These are phyloP conservation scores for Lactifluus volemus DNA, from an alignment of 768 basidiomycete genomes.

Conservation along the genomic window DNA sequence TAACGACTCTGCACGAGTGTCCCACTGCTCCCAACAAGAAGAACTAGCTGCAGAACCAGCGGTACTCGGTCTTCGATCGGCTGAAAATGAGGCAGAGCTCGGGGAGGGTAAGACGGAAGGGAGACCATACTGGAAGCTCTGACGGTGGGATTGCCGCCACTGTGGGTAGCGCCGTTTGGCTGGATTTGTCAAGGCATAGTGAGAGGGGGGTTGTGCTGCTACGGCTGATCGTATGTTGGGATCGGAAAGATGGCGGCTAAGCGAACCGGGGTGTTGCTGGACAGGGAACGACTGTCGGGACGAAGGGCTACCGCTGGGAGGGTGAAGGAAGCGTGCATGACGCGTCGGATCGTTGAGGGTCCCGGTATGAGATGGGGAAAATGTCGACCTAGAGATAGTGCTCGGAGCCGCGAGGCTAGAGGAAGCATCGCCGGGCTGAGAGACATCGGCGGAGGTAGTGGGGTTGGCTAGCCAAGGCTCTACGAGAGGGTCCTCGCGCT, in stretches of 20 bases:
- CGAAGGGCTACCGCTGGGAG: constrained; percentile 2
- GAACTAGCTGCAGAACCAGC: constrained; percentile 17
- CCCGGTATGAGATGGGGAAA: neutral
- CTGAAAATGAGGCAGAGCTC: constrained; percentile 5
- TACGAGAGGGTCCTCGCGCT: constrained; percentile 11
- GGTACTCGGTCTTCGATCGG: constrained; percentile 12
- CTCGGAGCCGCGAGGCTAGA: neutral
- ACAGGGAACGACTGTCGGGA: neutral
- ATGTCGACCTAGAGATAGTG: neutral
- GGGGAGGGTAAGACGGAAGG: constrained; percentile 5
- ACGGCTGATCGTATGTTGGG: constrained; percentile 13
- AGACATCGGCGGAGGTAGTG: constrained; percentile 5
- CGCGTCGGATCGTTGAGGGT: constrained; percentile 4
- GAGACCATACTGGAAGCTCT: constrained; percentile 7
- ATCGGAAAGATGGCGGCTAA: constrained; percentile 10
- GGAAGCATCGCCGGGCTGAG: constrained; percentile 1
- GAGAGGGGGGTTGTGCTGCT: neutral
- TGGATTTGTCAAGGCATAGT: neutral
- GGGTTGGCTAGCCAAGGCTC: constrained; percentile 6
- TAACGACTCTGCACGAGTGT: constrained; percentile 1
- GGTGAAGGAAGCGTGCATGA: constrained; percentile 11
- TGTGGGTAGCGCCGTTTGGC: constrained; percentile 5
- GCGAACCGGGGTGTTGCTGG: constrained; percentile 1
- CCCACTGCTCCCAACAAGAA: constrained; percentile 10
- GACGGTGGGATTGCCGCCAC: neutral